Evolutionary conservation across 768 basidiomycete species (phyloP), one percentile per base, ranked within the genome.

Genomic region (Pleurotus ostreatus): DNA sequence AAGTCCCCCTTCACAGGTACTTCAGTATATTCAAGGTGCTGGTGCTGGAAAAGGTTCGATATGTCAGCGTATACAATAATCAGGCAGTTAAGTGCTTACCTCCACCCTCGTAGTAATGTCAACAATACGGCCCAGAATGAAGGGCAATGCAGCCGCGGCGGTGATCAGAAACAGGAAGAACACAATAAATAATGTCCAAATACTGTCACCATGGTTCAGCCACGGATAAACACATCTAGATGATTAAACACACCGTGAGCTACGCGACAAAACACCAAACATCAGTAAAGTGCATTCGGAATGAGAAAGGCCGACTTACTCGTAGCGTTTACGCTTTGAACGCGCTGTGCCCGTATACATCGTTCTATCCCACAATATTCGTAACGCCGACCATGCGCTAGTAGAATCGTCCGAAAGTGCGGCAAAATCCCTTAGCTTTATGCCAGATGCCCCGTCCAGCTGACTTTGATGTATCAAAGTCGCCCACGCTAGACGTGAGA

Each of bases 381-480:
- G 51, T 2, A 53, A 39, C 18, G 51, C 51, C 39, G 34, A 23
- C 51, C 51, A 53, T 3, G 51, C 51, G 16, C 51, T 53, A 11
- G 22, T 16, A 9, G 51, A n/a, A 22, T 53, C 67, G 6, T 68
- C 59, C 0, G 72, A 63, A 22, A 67, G 67, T 0, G 67, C 64
- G 0, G 70, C 72, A 34, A 78, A 59, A 65, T 76, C 74, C 53
- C 62, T 68, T 30, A 78, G 40, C 30, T 66, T 60, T 12, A 77
- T 64, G 8, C 76, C 75, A 6, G 71, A 15, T 13, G 51, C 39
- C n/a, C 2, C 20, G 16, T 53, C 39, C 8, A 41, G 62, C 60
- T 16, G 65, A n/a, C 74, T 75, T 58, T 73, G 73, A 47, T 78
- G 74, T 20, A 78, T 75, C 9, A 78, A 60, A 3, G 75, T 78